Evolutionary conservation across 2,329 filamentous ascomycete species (phyloP).

Genomic region (Chrysosporium keratinophilum): DNA sequence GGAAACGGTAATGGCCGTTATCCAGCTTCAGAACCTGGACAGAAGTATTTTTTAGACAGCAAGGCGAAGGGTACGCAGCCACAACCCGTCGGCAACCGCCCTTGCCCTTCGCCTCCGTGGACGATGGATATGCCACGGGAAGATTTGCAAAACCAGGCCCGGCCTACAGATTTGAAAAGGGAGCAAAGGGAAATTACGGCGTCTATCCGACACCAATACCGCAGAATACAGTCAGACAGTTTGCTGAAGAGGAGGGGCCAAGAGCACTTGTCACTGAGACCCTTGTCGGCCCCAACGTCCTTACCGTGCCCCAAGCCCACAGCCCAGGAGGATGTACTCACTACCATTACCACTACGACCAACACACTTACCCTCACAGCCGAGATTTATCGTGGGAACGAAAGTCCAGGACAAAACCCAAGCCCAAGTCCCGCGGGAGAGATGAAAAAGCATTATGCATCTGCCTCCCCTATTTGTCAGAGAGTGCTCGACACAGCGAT

Average conservation of each 20-base stretch:
- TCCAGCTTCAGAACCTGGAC: neutral
- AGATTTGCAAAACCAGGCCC: neutral
- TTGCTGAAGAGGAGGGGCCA: neutral
- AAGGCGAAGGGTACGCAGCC: slow-evolving; percentile 3
- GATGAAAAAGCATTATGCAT: slow-evolving; percentile 4
- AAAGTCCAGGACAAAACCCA: neutral
- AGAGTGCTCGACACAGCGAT: neutral
- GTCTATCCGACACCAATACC: neutral
- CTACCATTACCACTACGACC: slow-evolving; percentile 34
- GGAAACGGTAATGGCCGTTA: slow-evolving; percentile 30
- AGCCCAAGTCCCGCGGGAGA: slow-evolving; percentile 1
- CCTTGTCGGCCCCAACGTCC: neutral
- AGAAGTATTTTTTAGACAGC: slow-evolving; percentile 23
- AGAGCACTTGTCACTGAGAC: neutral
- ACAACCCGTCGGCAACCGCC: neutral
- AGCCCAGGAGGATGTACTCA: slow-evolving; percentile 24
- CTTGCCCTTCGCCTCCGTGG: slow-evolving; percentile 11
- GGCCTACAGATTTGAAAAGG: neutral
- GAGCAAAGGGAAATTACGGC: neutral
- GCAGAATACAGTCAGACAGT: neutral
- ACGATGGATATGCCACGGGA: neutral
- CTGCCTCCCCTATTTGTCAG: slow-evolving; percentile 2
- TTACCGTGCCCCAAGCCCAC: neutral
- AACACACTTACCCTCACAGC: slow-evolving; percentile 19
- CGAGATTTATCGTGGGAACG: neutral